Conservation (phyloP, 2,329 filamentous ascomycete species). For the Chrysoporthe puriensis region DNA sequence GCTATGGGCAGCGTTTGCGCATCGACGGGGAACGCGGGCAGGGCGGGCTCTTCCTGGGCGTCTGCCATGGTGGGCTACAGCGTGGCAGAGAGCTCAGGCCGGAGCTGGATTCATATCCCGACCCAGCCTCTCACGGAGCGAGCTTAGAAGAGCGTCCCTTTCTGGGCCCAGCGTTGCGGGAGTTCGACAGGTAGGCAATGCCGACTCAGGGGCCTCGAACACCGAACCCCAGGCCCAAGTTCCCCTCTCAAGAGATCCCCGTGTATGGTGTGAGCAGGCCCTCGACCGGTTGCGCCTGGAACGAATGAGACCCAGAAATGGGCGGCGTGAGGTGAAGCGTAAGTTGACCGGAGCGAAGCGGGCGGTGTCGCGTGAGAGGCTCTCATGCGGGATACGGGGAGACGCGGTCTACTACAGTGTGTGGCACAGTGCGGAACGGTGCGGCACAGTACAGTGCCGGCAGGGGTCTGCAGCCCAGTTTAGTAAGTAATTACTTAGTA, state of each 20-base stretch:
- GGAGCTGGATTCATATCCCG: no score
- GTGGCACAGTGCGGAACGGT: neutral
- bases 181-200: no score
- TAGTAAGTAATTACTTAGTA: no score
- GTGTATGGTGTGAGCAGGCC: neutral
- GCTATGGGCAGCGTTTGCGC: conserved; percentile 44
- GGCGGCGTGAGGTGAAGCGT: neutral
- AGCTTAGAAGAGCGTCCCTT: no score
- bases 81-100: no score
- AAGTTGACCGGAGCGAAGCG: neutral
- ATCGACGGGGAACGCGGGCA: conserved; percentile 43
- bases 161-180: no score
- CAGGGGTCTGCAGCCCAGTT: no score
- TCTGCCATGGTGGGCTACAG: conserved; percentile 40
- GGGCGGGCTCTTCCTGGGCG: conserved; percentile 46
- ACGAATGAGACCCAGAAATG: neutral
- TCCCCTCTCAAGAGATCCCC: no score
- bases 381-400: neutral
- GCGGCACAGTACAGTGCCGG: no score
- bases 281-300: neutral
- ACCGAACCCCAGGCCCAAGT: no score
- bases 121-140: no score
- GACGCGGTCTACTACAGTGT: neutral
- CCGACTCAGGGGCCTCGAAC: no score
- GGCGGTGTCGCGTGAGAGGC: neutral